Conservation (phyloP, 1,284 basidiomycete genomes). For the Moesziomyces sp. region DNA sequence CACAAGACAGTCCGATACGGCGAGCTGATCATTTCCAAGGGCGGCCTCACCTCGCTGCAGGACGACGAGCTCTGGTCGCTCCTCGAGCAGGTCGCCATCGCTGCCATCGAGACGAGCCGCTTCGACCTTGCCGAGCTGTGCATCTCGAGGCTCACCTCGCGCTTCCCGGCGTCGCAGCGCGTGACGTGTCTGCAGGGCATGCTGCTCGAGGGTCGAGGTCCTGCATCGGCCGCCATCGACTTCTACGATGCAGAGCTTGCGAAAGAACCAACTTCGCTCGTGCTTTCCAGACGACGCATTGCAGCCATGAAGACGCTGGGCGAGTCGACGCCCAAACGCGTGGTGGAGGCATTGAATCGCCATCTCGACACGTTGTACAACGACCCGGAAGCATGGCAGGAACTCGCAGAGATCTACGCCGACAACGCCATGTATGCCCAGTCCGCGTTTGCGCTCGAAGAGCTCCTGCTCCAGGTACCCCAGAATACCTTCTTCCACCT, state of each 20-base stretch:
- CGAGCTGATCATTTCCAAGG: slow-evolving; percentile 71
- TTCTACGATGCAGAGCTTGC: slow-evolving; percentile 79
- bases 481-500: slow-evolving; percentile 86
- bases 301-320: slow-evolving; percentile 71
- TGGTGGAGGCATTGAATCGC: slow-evolving; percentile 79
- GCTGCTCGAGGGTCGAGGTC: slow-evolving; percentile 79
- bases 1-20: slow-evolving; percentile 79
- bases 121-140: slow-evolving; percentile 83
- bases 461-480: slow-evolving; percentile 82
- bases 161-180: slow-evolving; percentile 84
- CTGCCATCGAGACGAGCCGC: slow-evolving; percentile 84
- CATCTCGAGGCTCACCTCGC: slow-evolving; percentile 75
- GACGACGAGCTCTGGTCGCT: slow-evolving; percentile 75
- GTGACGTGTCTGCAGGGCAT: slow-evolving; percentile 86
- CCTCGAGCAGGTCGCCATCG: slow-evolving; percentile 86
- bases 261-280: slow-evolving; percentile 78
- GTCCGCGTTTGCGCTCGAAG: slow-evolving; percentile 80
- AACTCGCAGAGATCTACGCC: slow-evolving; percentile 89
- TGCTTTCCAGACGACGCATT: slow-evolving; percentile 84
- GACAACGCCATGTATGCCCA: slow-evolving; percentile 78
- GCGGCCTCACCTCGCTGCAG: slow-evolving; percentile 70
- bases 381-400: slow-evolving; percentile 90
- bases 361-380: slow-evolving; percentile 93
- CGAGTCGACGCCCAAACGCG: slow-evolving; percentile 69
- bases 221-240: slow-evolving; percentile 71